Percentiles rank a stretch among this genome's conserved stretches.
Evolutionary conservation across 805 yeast species (phyloP).

Genomic region (Starmerella stigmatis): DNA sequence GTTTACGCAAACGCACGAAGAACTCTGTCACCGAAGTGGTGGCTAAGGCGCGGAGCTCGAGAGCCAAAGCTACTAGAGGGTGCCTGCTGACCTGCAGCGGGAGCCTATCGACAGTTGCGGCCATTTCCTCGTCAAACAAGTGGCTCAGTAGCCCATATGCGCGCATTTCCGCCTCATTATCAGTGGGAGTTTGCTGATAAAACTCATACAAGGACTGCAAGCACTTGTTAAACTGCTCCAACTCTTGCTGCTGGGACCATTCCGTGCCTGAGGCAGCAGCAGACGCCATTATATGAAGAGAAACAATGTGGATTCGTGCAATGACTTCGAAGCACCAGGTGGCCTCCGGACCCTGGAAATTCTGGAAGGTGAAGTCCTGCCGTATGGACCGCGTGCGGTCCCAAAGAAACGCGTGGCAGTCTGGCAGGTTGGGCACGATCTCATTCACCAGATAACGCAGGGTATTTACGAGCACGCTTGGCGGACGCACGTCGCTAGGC

Average conservation of each 20-base stretch:
- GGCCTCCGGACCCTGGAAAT: slow-evolving; percentile 87
- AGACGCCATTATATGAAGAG: slow-evolving; percentile 71
- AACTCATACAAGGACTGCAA: slow-evolving; percentile 80
- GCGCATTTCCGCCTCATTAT: slow-evolving; percentile 87
- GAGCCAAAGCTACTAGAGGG: slow-evolving; percentile 55
- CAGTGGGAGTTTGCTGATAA: slow-evolving; percentile 55
- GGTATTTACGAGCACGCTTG: slow-evolving; percentile 55
- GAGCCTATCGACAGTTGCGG: slow-evolving; percentile 57
- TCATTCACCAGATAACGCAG: slow-evolving; percentile 60
- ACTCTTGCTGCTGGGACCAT: slow-evolving; percentile 87
- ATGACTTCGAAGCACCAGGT: slow-evolving; percentile 85
- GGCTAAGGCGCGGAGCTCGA: slow-evolving; percentile 56
- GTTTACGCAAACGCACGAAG: slow-evolving; percentile 45
- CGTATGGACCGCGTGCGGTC: slow-evolving; percentile 93
- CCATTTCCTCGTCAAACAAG: slow-evolving; percentile 74
- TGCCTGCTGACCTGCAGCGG: slow-evolving; percentile 49
- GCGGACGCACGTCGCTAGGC: slow-evolving; percentile 96
- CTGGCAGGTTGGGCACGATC: slow-evolving; percentile 59
- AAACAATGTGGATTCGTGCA: slow-evolving; percentile 74
- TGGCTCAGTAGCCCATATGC: slow-evolving; percentile 77
- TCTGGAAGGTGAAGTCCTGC: slow-evolving; percentile 94
- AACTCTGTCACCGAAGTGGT: slow-evolving; percentile 42
- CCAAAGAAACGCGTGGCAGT: slow-evolving; percentile 86
- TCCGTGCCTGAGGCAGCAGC: slow-evolving; percentile 38
- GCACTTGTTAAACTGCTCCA: slow-evolving; percentile 88